These are phyloP conservation scores for Stentor coeruleus DNA, from an alignment of 73 alveolate genomes.

Conservation along the genomic window DNA sequence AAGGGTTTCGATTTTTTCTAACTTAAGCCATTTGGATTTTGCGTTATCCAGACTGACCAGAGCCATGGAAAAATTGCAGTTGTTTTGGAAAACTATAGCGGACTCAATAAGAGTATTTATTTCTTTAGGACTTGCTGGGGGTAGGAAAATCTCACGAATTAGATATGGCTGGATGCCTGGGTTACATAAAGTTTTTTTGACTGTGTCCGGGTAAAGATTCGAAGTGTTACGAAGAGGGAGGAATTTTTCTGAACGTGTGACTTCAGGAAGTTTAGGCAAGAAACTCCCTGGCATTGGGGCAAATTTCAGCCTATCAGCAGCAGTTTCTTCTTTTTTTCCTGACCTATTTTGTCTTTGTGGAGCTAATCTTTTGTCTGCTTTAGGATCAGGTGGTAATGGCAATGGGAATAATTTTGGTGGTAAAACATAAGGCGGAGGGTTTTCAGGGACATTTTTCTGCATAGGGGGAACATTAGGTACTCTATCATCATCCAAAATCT, in stretches of 20 bases:
- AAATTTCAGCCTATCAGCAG: slow-evolving; percentile 22
- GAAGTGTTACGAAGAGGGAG: background rate
- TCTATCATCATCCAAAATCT: slow-evolving; percentile 43
- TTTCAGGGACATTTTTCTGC: slow-evolving; percentile 61
- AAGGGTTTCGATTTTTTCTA: slow-evolving; percentile 29
- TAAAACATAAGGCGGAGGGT: slow-evolving; percentile 74
- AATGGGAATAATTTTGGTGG: slow-evolving; percentile 28
- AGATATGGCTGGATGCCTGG: slow-evolving; percentile 83
- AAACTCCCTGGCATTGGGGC: slow-evolving; percentile 5
- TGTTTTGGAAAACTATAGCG: slow-evolving; percentile 64
- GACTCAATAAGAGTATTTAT: slow-evolving; percentile 76
- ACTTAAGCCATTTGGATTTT: slow-evolving; percentile 45
- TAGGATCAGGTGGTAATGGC: background rate
- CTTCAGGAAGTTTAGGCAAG: slow-evolving; percentile 3
- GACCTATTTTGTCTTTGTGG: slow-evolving; percentile 37
- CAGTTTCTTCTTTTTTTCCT: slow-evolving; percentile 30
- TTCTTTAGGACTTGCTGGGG: slow-evolving; percentile 85
- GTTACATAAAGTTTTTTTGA: slow-evolving; percentile 54
- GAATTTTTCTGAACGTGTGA: slow-evolving; percentile 6
- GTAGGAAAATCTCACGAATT: slow-evolving; percentile 72
- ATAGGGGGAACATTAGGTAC: slow-evolving; percentile 71
- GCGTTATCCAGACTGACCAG: slow-evolving; percentile 71
- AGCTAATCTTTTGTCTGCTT: slow-evolving; percentile 39
- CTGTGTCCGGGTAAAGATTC: slow-evolving; percentile 43
- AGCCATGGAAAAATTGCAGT: slow-evolving; percentile 74